A percentile compares a stretch with the other conserved stretches of the same genome.
These are phyloP conservation scores for cucumber (Cucumis sativus) DNA, from an alignment of 306 rosid genomes.

Conservation along the genomic window DNA sequence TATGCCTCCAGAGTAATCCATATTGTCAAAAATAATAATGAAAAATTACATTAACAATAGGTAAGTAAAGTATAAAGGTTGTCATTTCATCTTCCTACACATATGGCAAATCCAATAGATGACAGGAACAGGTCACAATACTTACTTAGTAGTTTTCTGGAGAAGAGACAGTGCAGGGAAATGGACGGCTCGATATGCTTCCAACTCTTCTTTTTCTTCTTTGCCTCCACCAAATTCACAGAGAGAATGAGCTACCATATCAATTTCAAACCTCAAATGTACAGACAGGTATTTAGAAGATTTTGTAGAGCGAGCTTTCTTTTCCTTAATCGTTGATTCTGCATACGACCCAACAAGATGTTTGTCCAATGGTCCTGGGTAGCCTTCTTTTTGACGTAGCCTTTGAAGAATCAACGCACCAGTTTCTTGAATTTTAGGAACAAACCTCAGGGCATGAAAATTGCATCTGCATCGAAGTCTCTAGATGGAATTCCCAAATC, in stretches of 20 bases:
- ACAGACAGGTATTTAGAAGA: slow-evolving; percentile 74
- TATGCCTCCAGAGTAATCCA: not conserved
- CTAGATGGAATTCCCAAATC: slow-evolving; percentile 82
- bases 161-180: slow-evolving; percentile 71
- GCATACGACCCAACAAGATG: slow-evolving; percentile 61
- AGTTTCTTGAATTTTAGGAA: slow-evolving; percentile 81
- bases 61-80: not conserved
- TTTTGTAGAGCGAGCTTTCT: slow-evolving; percentile 32
- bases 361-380: slow-evolving; percentile 53
- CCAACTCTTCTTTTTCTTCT: slow-evolving; percentile 73
- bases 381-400: slow-evolving; percentile 45
- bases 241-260: slow-evolving; percentile 95
- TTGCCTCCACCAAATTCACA: slow-evolving; percentile 98
- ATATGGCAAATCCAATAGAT: not conserved
- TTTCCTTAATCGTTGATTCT: slow-evolving; percentile 23
- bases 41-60: not conserved
- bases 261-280: slow-evolving; percentile 97
- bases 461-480: slow-evolving; percentile 99
- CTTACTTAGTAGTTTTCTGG: slow-evolving; percentile 61
- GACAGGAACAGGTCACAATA: not conserved
- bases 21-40: not conserved
- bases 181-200: slow-evolving; percentile 82
- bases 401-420: slow-evolving; percentile 86
- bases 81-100: not conserved
- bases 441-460: slow-evolving; percentile 87